Evolutionary conservation across 192 early-diverging fungal species (phyloP).

Genomic region (Funneliformis mosseae): DNA sequence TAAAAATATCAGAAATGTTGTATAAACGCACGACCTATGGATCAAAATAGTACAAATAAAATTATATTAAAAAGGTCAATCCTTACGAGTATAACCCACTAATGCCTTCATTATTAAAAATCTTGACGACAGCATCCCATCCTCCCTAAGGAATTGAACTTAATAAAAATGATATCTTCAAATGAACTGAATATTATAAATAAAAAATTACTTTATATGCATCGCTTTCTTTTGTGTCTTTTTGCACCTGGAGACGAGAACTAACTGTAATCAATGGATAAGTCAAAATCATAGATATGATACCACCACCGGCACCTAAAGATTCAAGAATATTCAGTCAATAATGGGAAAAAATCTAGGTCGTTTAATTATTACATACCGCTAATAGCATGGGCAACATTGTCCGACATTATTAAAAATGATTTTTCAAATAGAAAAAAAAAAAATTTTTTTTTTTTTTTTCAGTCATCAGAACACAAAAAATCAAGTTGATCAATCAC

Average conservation of each 20-base stretch:
- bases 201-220: conserved; percentile 60
- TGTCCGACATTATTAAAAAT: neutral
- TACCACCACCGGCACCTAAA: conserved; percentile 81
- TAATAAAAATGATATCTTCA: neutral
- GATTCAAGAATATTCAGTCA: neutral
- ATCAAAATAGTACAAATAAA: too few species aligned
- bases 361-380: neutral
- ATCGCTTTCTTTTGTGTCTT: conserved; percentile 57
- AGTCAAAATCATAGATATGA: conserved; percentile 90
- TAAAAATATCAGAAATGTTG: neutral
- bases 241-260: conserved; percentile 80
- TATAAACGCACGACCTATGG: neutral
- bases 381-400: neutral
- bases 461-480: neutral
- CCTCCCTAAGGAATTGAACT: conserved; percentile 47
- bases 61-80: neutral
- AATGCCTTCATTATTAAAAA: conserved; percentile 86
- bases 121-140: conserved; percentile 82
- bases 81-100: conserved; percentile 87
- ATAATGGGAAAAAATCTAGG: neutral
- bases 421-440: neutral
- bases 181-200: neutral
- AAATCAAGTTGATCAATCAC: too few species aligned
- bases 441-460: neutral
- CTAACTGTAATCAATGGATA: conserved; percentile 87